Conservation (phyloP, 148 eudicot genomes). For the Cornus controversa region DNA sequence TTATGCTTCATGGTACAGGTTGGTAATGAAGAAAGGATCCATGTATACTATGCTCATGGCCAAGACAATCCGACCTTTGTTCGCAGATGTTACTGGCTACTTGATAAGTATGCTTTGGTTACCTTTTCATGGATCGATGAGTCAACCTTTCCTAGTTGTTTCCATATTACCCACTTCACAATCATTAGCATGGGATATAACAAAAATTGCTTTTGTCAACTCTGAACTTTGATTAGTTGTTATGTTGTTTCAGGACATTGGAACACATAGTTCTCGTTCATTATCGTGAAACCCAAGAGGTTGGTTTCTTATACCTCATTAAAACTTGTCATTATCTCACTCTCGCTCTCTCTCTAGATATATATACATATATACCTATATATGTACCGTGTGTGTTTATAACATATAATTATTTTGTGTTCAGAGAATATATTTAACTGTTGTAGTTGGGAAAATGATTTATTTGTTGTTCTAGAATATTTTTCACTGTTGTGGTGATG, state of each 20-base stretch:
- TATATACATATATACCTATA: no score
- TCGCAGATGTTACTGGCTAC: slow-evolving; percentile 99
- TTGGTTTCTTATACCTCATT: slow-evolving; percentile 26
- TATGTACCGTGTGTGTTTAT: no score
- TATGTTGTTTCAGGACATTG: slow-evolving; percentile 56
- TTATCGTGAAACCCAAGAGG: slow-evolving; percentile 99
- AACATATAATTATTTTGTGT: no score
- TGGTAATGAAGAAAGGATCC: slow-evolving; percentile 88
- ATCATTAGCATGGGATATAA: neutral
- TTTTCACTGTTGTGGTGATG: no score
- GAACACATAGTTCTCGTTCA: slow-evolving; percentile 98
- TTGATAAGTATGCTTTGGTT: slow-evolving; percentile 72
- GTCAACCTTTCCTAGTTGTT: neutral
- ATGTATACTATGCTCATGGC: slow-evolving; percentile 97
- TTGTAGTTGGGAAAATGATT: no score
- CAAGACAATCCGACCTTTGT: slow-evolving; percentile 80
- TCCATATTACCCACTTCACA: neutral
- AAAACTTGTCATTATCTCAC: neutral
- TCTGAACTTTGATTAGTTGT: slow-evolving; percentile 10
- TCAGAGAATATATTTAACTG: no score
- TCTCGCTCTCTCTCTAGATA: no score
- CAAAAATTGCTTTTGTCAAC: neutral
- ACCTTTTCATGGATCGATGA: neutral
- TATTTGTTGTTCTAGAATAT: no score
- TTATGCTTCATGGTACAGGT: slow-evolving; percentile 49